These are phyloP conservation scores for Pisolithus marmoratus DNA, from an alignment of 768 basidiomycete genomes.

Conservation along the genomic window DNA sequence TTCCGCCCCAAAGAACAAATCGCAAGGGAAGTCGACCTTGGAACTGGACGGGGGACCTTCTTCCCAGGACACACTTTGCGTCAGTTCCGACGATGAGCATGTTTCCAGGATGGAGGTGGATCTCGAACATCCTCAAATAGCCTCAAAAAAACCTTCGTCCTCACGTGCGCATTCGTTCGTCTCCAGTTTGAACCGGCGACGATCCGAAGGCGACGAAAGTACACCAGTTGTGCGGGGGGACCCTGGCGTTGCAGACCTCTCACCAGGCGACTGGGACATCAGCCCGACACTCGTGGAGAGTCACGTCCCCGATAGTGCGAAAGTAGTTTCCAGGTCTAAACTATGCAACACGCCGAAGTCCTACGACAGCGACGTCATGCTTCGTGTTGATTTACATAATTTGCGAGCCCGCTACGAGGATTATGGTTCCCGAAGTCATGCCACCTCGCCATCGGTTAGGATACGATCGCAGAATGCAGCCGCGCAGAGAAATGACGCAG, in stretches of 20 bases:
- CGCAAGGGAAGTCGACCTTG: constrained; percentile 9
- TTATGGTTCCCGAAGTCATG: constrained; percentile 7
- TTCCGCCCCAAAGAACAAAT: background rate
- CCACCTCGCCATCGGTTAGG: background rate
- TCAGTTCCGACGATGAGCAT: constrained; percentile 20
- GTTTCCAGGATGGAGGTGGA: constrained; percentile 20
- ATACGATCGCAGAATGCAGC: background rate
- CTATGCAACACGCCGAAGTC: background rate
- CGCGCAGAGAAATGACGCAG: constrained; percentile 15
- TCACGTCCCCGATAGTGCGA: constrained; percentile 7
- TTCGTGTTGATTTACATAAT: constrained; percentile 15
- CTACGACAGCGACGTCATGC: constrained; percentile 7
- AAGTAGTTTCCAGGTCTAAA: constrained; percentile 7
- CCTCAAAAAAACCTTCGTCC: constrained; percentile 1
- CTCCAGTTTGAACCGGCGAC: too few relatives aligned
- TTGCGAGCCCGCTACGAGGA: constrained; percentile 9
- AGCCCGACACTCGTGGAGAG: constrained; percentile 23
- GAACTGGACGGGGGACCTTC: constrained; percentile 7
- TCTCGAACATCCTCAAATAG: constrained; percentile 13
- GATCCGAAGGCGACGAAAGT: too few relatives aligned
- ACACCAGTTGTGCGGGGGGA: background rate
- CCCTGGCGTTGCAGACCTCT: background rate
- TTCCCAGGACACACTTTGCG: constrained; percentile 14
- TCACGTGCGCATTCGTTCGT: background rate
- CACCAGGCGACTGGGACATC: constrained; percentile 17